Conservation (phyloP, 345 rosid genomes). For the Viola odorata region DNA sequence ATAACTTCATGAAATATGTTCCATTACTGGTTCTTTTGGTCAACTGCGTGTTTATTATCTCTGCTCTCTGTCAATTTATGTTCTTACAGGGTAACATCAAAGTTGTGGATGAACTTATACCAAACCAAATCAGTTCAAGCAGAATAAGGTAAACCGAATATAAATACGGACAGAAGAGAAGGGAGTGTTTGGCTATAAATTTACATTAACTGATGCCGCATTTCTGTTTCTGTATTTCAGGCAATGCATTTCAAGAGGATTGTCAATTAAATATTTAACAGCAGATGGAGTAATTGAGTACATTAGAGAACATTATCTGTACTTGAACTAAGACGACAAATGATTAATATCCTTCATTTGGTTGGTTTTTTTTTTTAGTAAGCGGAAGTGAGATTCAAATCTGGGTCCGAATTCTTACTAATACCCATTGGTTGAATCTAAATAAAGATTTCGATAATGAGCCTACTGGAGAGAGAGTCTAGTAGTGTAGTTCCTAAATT, state of each 20-base stretch:
- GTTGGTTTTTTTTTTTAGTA: too few relatives aligned
- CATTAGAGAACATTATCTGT: conserved; percentile 43
- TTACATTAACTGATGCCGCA: neutral
- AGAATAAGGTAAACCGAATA: conserved; percentile 47
- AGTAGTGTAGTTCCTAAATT: too few relatives aligned
- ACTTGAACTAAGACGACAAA: conserved; percentile 22
- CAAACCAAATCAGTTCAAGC: conserved; percentile 83
- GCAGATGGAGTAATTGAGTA: conserved; percentile 59
- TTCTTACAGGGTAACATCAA: conserved; percentile 53
- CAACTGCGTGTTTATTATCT: neutral
- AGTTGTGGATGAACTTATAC: conserved; percentile 55
- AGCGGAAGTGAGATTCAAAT: too few relatives aligned
- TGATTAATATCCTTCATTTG: neutral
- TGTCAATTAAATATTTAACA: conserved; percentile 74
- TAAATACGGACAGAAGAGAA: neutral
- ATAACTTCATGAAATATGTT: too few relatives aligned
- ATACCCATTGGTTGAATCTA: too few relatives aligned
- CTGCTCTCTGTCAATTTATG: neutral
- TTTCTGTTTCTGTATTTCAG: conserved; percentile 29
- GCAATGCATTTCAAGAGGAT: conserved; percentile 68
- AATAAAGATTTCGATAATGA: too few relatives aligned
- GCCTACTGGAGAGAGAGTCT: too few relatives aligned
- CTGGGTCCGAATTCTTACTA: too few relatives aligned
- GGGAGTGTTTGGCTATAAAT: neutral
- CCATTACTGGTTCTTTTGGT: neutral